These are phyloP conservation scores for Amanita subjunquillea DNA, from an alignment of 768 basidiomycete species.

Conservation along the genomic window DNA sequence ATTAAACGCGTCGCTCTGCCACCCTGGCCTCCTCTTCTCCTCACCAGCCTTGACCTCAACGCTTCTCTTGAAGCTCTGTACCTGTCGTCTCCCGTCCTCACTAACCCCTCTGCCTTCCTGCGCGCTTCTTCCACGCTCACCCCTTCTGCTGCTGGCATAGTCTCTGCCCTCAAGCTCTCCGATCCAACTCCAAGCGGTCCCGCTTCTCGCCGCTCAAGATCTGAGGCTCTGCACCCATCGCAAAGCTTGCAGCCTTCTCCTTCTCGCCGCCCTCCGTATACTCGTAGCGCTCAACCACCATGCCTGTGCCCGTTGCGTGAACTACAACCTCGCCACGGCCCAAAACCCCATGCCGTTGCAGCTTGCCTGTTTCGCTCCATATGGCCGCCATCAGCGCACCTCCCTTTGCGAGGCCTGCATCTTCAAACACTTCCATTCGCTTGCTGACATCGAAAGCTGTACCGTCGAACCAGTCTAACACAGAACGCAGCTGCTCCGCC, in stretches of 20 bases:
- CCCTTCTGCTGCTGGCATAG: conserved; percentile 19
- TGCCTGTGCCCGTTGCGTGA: conserved; percentile 52
- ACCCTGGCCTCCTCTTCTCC: conserved; percentile 30
- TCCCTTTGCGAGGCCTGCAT: conserved; percentile 44
- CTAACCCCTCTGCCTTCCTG: conserved; percentile 10
- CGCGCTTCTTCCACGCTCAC: conserved; percentile 12
- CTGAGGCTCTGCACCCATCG: conserved; percentile 68
- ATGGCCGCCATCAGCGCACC: conserved; percentile 45
- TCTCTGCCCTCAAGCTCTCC: conserved; percentile 25
- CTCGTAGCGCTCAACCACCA: conserved; percentile 41
- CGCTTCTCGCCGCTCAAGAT: conserved; percentile 57
- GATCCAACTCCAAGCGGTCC: conserved; percentile 48
- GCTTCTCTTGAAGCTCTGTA: conserved; percentile 32
- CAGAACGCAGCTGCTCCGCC: conserved; percentile 39
- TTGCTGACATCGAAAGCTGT: conserved; percentile 49
- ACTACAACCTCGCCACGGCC: conserved; percentile 29
- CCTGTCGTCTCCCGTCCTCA: conserved; percentile 18
- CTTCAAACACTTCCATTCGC: conserved; percentile 54
- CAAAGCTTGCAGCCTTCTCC: conserved; percentile 29
- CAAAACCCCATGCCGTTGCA: conserved; percentile 28
- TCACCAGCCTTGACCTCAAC: conserved; percentile 28
- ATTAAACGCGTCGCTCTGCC: conserved; percentile 42
- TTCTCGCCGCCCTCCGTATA: conserved; percentile 14
- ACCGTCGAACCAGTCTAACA: conserved; percentile 43
- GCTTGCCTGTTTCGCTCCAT: conserved; percentile 59